Evolutionary conservation across 2,329 filamentous ascomycete species (phyloP).

Genomic region (Trichothecium sympodiale): DNA sequence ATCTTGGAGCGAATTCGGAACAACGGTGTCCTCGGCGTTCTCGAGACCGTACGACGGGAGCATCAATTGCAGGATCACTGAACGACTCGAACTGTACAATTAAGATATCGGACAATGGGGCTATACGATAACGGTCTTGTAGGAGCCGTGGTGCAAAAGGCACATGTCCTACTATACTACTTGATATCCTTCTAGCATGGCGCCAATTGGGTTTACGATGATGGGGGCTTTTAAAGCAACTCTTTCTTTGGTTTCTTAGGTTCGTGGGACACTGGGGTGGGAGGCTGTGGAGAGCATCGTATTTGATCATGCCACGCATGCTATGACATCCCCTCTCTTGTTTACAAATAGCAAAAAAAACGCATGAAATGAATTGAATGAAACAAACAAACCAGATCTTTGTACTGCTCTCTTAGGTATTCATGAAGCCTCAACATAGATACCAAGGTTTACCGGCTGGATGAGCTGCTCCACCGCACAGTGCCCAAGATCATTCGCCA

Average conservation of each 20-base stretch:
- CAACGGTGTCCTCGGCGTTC: conserved; percentile 45
- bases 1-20: conserved; percentile 60
- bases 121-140: neutral
- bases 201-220: neutral
- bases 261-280: neutral
- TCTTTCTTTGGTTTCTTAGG: neutral
- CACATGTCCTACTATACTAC: too few relatives aligned
- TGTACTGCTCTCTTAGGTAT: too few relatives aligned
- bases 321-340: conserved; percentile 30
- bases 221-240: neutral
- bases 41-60: conserved; percentile 41
- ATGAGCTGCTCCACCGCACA: too few relatives aligned
- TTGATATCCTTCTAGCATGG: conserved; percentile 2
- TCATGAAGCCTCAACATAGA: too few relatives aligned
- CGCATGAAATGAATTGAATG: conserved; percentile 10
- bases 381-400: too few relatives aligned
- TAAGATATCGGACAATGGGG: neutral
- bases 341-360: conserved; percentile 14
- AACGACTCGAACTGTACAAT: conserved; percentile 2
- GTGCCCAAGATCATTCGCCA: too few relatives aligned
- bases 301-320: conserved; percentile 15
- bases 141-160: too few relatives aligned
- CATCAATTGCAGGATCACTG: conserved; percentile 19
- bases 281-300: conserved; percentile 4
- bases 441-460: too few relatives aligned